These are phyloP conservation scores for Dictyophora rubrovolvata DNA, from an alignment of 768 basidiomycete species.

Conservation along the genomic window DNA sequence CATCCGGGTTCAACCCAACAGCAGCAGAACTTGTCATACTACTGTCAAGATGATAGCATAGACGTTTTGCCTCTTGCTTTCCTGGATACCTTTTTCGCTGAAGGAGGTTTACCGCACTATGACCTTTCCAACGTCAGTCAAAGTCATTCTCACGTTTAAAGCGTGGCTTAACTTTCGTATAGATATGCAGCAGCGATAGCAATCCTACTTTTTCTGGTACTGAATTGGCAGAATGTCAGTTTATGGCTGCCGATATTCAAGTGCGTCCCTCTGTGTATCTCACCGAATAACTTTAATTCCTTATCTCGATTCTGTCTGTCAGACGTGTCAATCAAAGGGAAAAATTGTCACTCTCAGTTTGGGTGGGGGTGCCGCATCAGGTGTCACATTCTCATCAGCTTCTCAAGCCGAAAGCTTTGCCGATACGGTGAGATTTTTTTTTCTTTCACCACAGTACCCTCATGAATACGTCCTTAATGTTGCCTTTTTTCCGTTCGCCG, in stretches of 20 bases:
- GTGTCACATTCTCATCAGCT: constrained; percentile 9
- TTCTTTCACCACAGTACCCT: background rate
- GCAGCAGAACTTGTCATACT: constrained; percentile 10
- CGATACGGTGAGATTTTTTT: background rate
- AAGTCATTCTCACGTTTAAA: background rate
- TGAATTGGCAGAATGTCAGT: constrained; percentile 47
- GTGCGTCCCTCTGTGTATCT: constrained; percentile 12
- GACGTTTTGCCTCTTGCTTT: constrained; percentile 12
- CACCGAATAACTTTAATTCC: background rate
- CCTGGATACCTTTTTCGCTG: constrained; percentile 9
- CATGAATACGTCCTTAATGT: background rate
- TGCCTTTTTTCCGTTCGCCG: background rate
- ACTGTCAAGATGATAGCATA: constrained; percentile 11
- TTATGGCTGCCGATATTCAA: constrained; percentile 50
- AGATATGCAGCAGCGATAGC: constrained; percentile 45
- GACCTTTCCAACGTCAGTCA: background rate
- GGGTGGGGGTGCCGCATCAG: constrained; percentile 10
- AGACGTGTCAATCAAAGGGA: constrained; percentile 11
- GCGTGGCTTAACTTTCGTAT: background rate
- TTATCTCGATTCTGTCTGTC: background rate
- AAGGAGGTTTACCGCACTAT: constrained; percentile 3
- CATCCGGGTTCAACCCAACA: constrained; percentile 2
- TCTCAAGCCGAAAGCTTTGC: constrained; percentile 11
- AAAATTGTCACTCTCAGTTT: constrained; percentile 13
- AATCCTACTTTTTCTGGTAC: constrained; percentile 53